Conservation (phyloP, 148 eudicot species). For the Salicornia ramosissima region DNA sequence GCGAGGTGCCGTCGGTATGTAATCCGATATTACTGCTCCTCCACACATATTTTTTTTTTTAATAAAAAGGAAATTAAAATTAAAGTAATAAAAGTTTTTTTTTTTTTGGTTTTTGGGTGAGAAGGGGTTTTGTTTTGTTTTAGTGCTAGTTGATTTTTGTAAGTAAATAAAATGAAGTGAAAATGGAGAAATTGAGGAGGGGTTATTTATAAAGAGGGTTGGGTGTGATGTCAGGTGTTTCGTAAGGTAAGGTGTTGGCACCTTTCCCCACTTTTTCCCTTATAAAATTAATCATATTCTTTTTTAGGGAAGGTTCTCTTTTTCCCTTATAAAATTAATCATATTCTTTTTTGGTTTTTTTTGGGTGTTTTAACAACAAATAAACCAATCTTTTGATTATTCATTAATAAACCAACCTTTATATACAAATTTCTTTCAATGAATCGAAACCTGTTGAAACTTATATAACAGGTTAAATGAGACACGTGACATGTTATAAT, state of each 20-base stretch:
- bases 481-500: too few species aligned
- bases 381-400: too few species aligned
- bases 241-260: background rate
- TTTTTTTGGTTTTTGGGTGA: background rate
- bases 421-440: too few species aligned
- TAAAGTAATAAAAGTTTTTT: background rate
- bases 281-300: too few species aligned
- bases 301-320: too few species aligned
- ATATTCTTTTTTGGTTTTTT: too few species aligned
- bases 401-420: too few species aligned
- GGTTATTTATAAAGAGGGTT: slow-evolving; percentile 1
- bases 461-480: too few species aligned
- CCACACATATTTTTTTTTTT: slow-evolving; percentile 22
- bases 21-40: slow-evolving; percentile 20
- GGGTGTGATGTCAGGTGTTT: slow-evolving; percentile 4
- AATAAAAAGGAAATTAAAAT: background rate
- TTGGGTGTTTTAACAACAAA: too few species aligned
- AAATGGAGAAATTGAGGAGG: background rate
- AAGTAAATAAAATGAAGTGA: background rate
- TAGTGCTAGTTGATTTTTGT: background rate
- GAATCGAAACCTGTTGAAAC: too few species aligned
- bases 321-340: too few species aligned
- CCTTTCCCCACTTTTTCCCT: too few species aligned
- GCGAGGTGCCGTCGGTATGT: slow-evolving; percentile 15
- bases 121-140: background rate